Evolutionary conservation across 139 green algal species (phyloP).

Genomic region (Chlamydomonas sp.): DNA sequence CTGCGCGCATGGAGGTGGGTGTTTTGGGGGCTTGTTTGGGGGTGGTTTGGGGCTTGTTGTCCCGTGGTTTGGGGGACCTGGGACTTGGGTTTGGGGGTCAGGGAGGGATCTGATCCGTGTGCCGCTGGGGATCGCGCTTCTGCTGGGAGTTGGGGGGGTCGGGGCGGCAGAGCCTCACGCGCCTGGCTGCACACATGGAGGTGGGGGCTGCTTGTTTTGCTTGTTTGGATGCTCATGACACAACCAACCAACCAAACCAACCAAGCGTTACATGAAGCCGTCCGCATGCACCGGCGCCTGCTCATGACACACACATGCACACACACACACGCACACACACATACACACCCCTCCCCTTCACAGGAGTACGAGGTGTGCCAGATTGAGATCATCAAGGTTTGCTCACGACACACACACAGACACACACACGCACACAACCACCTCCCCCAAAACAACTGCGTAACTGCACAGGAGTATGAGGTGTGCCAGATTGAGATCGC

Average conservation of each 20-base stretch:
- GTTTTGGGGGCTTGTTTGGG: too few species aligned
- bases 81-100: too few species aligned
- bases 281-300: too few species aligned
- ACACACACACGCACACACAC: too few species aligned
- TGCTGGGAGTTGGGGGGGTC: slow-evolving; percentile 63
- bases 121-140: slow-evolving; percentile 53
- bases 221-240: too few species aligned
- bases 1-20: slow-evolving; percentile 60
- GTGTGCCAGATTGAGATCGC: slow-evolving; percentile 65
- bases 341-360: too few species aligned
- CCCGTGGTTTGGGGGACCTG: slow-evolving; percentile 8
- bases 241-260: too few species aligned
- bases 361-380: slow-evolving; percentile 40
- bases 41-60: slow-evolving; percentile 21
- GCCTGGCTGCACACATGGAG: slow-evolving; percentile 61
- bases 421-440: background rate
- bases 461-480: slow-evolving; percentile 14
- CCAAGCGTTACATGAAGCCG: too few species aligned
- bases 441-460: background rate
- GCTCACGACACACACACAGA: too few species aligned
- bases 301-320: too few species aligned
- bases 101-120: too few species aligned
- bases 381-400: slow-evolving; percentile 67
- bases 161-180: slow-evolving; percentile 58
- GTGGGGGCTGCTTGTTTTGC: too few species aligned